Base-by-base conservation (phyloP, 2,329 filamentous ascomycete species). In the Trichoderma afroharzianum region DNA sequence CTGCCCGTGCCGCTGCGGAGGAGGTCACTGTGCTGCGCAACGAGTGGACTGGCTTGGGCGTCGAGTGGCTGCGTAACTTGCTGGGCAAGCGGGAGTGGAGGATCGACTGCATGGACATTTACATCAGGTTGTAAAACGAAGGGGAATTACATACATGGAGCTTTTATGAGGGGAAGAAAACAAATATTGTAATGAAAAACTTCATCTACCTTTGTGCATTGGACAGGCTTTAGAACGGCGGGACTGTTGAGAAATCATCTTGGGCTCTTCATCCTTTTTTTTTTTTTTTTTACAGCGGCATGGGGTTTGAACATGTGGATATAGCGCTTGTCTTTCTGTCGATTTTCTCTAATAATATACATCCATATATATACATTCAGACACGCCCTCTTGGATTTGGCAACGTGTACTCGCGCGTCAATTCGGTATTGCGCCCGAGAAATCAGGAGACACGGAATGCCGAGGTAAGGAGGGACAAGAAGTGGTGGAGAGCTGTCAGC, bases 61-160 rank as follows among this genome's bases (percentile, higher is more conserved):
- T 95, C 71, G 94, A 97, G 81, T 97, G 95, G 94, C 82, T 97
- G 72, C 88, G 94, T 76, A 94, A 90, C 77, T 81, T 97, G 64
- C 81, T 97, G 64, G 95, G 94, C 4, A 89, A 90, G 81, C 90
- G 92, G 77, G 95, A 98, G 81, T 97, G 95, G 93, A 89, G 92
- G 76, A 88, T 99, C 74, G 94, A 95, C 71, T 98, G 95, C 80
- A 87, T 99, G 81, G 94, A 97, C 81, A 88, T 98, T 33, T 91
- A 95, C 76, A 90, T 98, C 68, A 86, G 93, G 74, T 83, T 97
- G 74, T 96, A 26, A 6, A 6, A 21, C n/a, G 39, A 18, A 14
- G 14, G 33, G 15, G 36, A 18, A 50, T 50, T 21, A 21, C 43
- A 15, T n/a, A 36, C 36, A 43, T 18, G 39, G 6, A 21, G 26